Conservation (phyloP, 257 asterid species). For the Plantago ovata region DNA sequence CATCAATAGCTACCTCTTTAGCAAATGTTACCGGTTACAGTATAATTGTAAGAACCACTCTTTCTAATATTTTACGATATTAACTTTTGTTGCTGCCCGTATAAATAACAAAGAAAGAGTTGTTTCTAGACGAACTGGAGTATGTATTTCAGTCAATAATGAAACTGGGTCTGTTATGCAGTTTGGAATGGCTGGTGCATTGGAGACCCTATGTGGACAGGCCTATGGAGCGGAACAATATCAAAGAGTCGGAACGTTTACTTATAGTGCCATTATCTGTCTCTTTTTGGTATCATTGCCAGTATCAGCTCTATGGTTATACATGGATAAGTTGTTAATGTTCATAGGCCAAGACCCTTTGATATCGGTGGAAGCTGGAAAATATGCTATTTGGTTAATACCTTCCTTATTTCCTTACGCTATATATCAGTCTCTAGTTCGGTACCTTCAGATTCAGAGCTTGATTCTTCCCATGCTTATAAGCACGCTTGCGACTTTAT, state of each 20-base stretch:
- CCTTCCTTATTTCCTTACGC: slow-evolving; percentile 41
- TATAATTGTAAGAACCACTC: slow-evolving; percentile 35
- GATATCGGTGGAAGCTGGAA: slow-evolving; percentile 40
- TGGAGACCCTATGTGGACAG: slow-evolving; percentile 49
- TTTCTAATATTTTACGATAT: not conserved
- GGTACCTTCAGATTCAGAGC: slow-evolving; percentile 40
- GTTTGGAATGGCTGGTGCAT: slow-evolving; percentile 45
- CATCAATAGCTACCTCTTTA: slow-evolving; percentile 56
- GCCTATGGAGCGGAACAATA: slow-evolving; percentile 38
- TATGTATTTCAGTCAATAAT: not conserved
- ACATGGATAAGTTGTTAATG: slow-evolving; percentile 27
- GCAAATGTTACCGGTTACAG: slow-evolving; percentile 65
- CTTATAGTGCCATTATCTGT: slow-evolving; percentile 32
- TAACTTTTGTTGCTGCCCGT: not conserved
- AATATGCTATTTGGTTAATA: slow-evolving; percentile 27
- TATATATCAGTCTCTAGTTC: slow-evolving; percentile 32
- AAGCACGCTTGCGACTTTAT: slow-evolving; percentile 23
- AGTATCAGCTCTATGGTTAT: slow-evolving; percentile 32
- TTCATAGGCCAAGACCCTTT: slow-evolving; percentile 41
- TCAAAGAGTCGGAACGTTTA: slow-evolving; percentile 29
- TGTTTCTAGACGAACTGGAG: not conserved
- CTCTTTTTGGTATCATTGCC: slow-evolving; percentile 37
- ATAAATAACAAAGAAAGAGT: not conserved
- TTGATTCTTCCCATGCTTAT: slow-evolving; percentile 38
- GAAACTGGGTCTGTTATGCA: not conserved